Base-by-base conservation (phyloP, 2,329 filamentous ascomycete genomes). In the Metarhizium brunneum region DNA sequence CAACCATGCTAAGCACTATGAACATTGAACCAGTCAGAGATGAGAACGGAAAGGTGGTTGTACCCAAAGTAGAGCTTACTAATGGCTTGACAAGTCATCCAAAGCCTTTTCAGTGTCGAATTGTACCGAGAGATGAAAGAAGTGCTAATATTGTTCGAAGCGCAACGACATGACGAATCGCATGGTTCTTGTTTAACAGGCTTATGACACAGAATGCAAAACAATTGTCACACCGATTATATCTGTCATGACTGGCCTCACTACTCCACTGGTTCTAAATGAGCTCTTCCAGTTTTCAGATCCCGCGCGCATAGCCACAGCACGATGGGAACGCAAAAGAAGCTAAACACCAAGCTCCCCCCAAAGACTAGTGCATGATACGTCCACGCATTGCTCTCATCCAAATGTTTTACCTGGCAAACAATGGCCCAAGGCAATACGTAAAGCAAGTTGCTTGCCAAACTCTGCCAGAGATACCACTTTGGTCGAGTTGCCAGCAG, bases 351-450 rank as follows among this genome's bases (percentile, higher is more conserved):
- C 48, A 88, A 68, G 59, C 81, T 84, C 0, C 85, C 85, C 0
- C 85, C 85, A 69, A 89, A 88, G 0, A 88, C 80, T 30, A 86
- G 66, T 0, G 78, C 75, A 61, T 88, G 81, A 64, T 85, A 88
- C 0, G 75, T 83, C 86, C 85, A 89, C 0, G 86, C 84, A 62
- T 83, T 78, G 0, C 69, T 68, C 3, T 72, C 65, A 6, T 76
- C 74, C 49, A 86, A 68, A 2, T 68, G 54, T n/a, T 68, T 69
- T 4, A 70, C 73, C 52, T 76, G 79, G 57, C 79, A 83, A 0
- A 79, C 83, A 45, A 90, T 80, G 0, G 86, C 85, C 85, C 86
- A 90, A 0, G 85, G 86, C 2, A 90, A 68, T 0, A 89, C 84
- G 64, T 85, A 89, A 0, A 85, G 66, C 0, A 90, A 50, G 61